Conservation (phyloP, 2,329 filamentous ascomycete genomes). For the Colletotrichum destructivum region DNA sequence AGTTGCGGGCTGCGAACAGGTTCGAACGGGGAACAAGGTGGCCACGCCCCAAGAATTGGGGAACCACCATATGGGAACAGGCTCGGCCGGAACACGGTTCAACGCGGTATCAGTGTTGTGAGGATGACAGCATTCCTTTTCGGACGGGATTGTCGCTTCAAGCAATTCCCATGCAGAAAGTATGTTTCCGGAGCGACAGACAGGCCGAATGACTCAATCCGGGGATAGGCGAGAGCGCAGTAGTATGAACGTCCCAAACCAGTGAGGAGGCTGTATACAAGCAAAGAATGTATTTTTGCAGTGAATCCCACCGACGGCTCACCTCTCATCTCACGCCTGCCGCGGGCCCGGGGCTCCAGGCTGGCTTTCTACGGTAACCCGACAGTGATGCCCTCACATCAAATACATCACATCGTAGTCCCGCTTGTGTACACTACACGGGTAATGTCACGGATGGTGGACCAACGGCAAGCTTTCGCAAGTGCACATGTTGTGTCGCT, state of each 20-base stretch:
- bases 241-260: background rate
- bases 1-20: background rate
- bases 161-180: background rate
- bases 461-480: background rate
- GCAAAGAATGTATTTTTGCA: too few relatives aligned
- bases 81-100: too few relatives aligned
- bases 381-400: background rate
- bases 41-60: background rate
- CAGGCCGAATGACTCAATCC: conserved; percentile 16
- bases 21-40: background rate
- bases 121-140: background rate
- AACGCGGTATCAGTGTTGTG: background rate
- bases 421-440: background rate
- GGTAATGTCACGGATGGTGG: background rate
- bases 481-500: background rate
- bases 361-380: background rate
- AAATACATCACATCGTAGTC: background rate
- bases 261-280: too few relatives aligned
- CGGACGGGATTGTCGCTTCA: background rate
- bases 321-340: background rate
- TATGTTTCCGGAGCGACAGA: background rate
- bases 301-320: background rate
- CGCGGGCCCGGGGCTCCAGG: background rate
- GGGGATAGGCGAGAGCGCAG: background rate
- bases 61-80: background rate